Evolutionary conservation across 2,329 filamentous ascomycete genomes (phyloP).

Genomic region (Paecilomyces sp.): DNA sequence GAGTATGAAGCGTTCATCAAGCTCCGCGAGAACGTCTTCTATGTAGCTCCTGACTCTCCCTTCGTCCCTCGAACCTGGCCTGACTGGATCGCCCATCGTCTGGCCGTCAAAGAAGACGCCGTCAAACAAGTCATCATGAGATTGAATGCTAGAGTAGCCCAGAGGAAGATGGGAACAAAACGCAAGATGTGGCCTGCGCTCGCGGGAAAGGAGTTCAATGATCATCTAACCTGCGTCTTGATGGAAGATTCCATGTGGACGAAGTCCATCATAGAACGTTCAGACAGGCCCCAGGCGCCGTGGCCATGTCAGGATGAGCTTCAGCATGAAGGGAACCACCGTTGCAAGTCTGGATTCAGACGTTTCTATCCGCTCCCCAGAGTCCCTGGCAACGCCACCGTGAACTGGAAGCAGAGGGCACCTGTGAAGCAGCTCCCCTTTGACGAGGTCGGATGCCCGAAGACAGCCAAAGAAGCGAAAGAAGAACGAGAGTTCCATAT

Average conservation of each 20-base stretch:
- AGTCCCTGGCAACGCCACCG: constrained; percentile 21
- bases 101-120: constrained; percentile 9
- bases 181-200: constrained; percentile 8
- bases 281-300: constrained; percentile 11
- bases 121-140: constrained; percentile 5
- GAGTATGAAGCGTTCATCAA: constrained; percentile 18
- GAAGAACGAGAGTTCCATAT: background rate
- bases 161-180: background rate
- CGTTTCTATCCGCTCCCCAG: constrained; percentile 25
- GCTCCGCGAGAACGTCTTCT: constrained; percentile 13
- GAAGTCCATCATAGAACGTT: constrained; percentile 2
- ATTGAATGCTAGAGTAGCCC: constrained; percentile 4
- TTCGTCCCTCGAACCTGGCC: constrained; percentile 16
- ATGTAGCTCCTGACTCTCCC: constrained; percentile 17
- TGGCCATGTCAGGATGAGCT: constrained; percentile 25
- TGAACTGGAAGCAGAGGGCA: constrained; percentile 22
- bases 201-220: constrained; percentile 13
- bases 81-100: constrained; percentile 16
- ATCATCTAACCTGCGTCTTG: constrained; percentile 18
- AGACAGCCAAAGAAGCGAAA: constrained; percentile 1
- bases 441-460: constrained; percentile 14
- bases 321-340: constrained; percentile 23
- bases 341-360: constrained; percentile 19
- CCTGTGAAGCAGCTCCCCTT: constrained; percentile 13
- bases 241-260: constrained; percentile 21